Base-by-base conservation (phyloP, 352 stramenopile genomes). In the Peronospora destructor region DNA sequence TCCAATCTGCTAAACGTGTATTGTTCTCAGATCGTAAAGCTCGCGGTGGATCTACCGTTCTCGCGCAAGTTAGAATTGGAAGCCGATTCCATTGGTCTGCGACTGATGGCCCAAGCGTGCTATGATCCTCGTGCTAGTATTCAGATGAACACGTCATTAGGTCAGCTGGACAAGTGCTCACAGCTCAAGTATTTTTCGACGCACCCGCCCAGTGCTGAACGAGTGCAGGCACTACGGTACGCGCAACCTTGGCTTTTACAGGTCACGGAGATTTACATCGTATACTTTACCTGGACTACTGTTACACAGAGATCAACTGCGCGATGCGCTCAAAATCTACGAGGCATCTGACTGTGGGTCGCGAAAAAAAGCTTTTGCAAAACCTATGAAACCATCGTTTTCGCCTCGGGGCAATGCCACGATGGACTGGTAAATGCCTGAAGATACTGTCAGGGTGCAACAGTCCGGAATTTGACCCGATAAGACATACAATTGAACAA, bases 151-250 rank as follows among this genome's bases (percentile, higher is more conserved):
- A 59, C 66, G n/a, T 55, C 56, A 17, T 35, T 76, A 21, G 56
- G 63, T 14, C 45, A 64, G 16, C 47, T 79, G 2, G 34, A 68
- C 16, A 61, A 66, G 21, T 41, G 56, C 14, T 52, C 57, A 3
- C 43, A 75, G 14, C 48, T 75, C 55, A 88, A 86, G 47, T 88
- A 88, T 43, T 84, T 88, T 25, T 88, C 77, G 36, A 88, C 77
- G 8, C 74, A 88, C 28, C 77, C 77, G 3, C 77, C 77, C 4
- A 86, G 75, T 58, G 36, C 63, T 6, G 77, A 88, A 41, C 73
- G 77, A 30, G 54, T 87, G n/a, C 42, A 70, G 25, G 61, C 71
- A 3, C 44, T 84, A 19, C 45, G 64, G 69, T 79, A 25, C 21
- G 54, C 61, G n/a, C 10, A 51, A 28, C 13, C 8, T 45, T 36